These are phyloP conservation scores for Kodamaea kaohsiungensis DNA, from an alignment of 805 yeast species.

Conservation along the genomic window DNA sequence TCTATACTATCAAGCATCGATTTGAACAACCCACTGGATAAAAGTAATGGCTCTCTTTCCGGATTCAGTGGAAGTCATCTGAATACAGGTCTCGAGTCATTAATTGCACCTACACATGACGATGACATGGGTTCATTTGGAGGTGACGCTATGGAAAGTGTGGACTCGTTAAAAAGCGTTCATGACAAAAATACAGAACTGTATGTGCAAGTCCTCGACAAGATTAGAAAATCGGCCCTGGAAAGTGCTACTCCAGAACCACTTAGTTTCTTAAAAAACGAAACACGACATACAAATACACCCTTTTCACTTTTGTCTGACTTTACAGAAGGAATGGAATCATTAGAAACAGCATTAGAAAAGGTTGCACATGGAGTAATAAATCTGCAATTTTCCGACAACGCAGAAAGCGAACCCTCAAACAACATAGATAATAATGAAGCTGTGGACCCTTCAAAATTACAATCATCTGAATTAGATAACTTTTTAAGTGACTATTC, in stretches of 20 bases:
- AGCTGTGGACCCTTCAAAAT: not conserved
- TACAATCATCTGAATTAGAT: not conserved
- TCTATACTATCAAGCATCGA: not conserved
- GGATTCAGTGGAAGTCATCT: not conserved
- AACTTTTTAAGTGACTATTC: slow-evolving; percentile 27
- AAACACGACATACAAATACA: not conserved
- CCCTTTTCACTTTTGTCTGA: slow-evolving; percentile 14
- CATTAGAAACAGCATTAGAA: slow-evolving; percentile 26
- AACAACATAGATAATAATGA: not conserved
- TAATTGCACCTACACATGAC: not conserved
- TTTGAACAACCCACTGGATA: not conserved
- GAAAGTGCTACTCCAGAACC: not conserved
- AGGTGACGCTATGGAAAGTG: not conserved
- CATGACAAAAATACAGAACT: not conserved
- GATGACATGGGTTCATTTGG: not conserved
- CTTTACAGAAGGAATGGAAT: slow-evolving; percentile 27
- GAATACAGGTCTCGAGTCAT: not conserved
- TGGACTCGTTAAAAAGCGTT: not conserved
- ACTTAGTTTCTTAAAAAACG: not conserved
- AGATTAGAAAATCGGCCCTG: not conserved
- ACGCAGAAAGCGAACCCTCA: not conserved
- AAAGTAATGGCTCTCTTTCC: not conserved
- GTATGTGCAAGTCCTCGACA: not conserved
- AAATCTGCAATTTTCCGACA: slow-evolving; percentile 25
- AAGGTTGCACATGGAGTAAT: slow-evolving; percentile 27